These are phyloP conservation scores for Crithidia expoeki DNA, from an alignment of 208 protist genomes.

Conservation along the genomic window DNA sequence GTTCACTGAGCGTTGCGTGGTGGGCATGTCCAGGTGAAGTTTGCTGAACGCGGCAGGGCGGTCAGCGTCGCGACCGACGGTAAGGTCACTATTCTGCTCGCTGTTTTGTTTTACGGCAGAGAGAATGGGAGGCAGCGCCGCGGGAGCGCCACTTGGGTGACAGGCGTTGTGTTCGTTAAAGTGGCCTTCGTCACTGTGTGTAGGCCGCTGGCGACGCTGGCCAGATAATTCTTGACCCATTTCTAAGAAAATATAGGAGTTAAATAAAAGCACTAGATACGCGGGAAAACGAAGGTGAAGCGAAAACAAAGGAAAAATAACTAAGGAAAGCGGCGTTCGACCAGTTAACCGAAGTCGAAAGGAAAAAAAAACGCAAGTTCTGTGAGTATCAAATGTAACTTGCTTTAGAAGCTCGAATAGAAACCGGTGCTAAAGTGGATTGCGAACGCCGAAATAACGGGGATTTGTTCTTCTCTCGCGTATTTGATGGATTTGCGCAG, in stretches of 20 bases:
- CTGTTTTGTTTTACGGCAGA: neutral
- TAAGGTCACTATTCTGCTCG: neutral
- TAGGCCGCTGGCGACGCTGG: neutral
- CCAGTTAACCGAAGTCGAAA: neutral
- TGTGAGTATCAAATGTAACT: no score
- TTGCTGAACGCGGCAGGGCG: neutral
- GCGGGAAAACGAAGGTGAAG: neutral
- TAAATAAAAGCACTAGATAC: neutral
- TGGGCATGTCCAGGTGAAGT: neutral
- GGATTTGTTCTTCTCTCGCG: no score
- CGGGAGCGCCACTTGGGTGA: neutral
- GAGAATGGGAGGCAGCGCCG: neutral
- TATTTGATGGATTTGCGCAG: no score
- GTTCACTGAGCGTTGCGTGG: neutral
- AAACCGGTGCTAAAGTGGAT: no score
- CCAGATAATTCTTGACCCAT: conserved; percentile 11
- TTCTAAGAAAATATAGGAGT: neutral
- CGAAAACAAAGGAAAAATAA: conserved; percentile 13
- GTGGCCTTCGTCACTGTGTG: neutral
- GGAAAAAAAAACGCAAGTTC: neutral
- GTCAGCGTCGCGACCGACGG: neutral
- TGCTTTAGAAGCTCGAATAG: no score
- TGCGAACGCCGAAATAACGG: no score
- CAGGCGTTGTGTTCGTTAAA: neutral
- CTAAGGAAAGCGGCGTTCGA: neutral